Base-by-base conservation (phyloP, 108 stramenopile genomes). In the Poteriospumella lacustris region DNA sequence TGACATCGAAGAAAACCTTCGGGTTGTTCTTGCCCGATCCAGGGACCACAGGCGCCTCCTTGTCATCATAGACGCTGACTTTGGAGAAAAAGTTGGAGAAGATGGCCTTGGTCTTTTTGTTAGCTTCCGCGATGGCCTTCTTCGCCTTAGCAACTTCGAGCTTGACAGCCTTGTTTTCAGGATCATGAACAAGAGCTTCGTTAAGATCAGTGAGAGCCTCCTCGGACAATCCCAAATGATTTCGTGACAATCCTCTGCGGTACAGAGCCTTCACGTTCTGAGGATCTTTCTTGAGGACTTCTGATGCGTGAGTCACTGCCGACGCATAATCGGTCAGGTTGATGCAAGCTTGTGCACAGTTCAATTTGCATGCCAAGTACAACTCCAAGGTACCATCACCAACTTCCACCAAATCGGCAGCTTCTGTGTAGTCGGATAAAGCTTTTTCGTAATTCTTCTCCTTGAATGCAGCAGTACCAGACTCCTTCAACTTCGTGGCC, bases 291-390 rank as follows among this genome's bases (percentile, higher is more conserved):
- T 81, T 84, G 52, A 97, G 81, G 19, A 92, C 97, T 42, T 86
- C 76, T 58, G 91, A 87, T 62, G 90, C 90, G 64, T 91, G 85
- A 26, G 76, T 78, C 43, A 89, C 86, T 3, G 93, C 94, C 40
- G 90, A 89, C 12, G 90, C 58, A 90, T 91, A 96, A 38, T 90
- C 84, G 77, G 15, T 88, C 62, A 64, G 68, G 43, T 92, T 94
- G 43, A 95, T 83, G 79, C 87, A 89, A 76, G 92, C 92, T 92
- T 95, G 93, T 59, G 97, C 92, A 9, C 93, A 93, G 78, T 97
- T 97, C 40, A 88, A 84, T 84, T 87, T 89, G 70, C 89, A 93
- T 38, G 88, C 84, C 43, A 92, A 82, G 73, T 86, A 92, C 64
- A 94, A 5, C 3, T 3, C 31, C 24, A 12, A 58, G 31, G 92